phyloP scores from a whole-genome alignment of 305 asterid genomes.

The Lippia alba region DNA sequence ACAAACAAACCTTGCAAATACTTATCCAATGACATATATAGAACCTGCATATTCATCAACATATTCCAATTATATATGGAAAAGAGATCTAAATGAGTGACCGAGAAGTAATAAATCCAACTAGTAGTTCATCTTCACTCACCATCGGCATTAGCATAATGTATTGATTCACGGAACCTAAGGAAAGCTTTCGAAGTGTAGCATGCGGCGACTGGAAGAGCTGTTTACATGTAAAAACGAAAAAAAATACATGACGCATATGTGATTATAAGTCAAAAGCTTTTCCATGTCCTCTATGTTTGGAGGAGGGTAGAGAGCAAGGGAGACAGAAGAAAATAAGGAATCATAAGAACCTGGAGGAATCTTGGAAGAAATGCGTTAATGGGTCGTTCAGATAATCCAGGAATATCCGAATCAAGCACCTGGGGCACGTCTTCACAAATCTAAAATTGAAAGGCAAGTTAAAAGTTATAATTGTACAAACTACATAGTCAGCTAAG shows the following conservation, averaged over 20 bases:
- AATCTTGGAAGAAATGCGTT: constrained; percentile 87
- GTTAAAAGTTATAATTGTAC: constrained; percentile 16
- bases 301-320: constrained; percentile 15
- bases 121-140: constrained; percentile 38
- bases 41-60: constrained; percentile 54
- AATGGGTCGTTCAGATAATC: constrained; percentile 90
- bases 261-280: constrained; percentile 30
- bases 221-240: constrained; percentile 48
- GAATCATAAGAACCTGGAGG: constrained; percentile 62
- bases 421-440: constrained; percentile 94
- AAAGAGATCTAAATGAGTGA: constrained; percentile 15
- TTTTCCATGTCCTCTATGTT: neutral
- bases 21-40: constrained; percentile 81
- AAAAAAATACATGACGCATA: constrained; percentile 8
- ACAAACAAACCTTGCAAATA: constrained; percentile 91
- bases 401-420: constrained; percentile 87
- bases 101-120: constrained; percentile 14
- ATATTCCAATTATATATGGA: constrained; percentile 8
- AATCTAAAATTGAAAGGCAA: constrained; percentile 53
- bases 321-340: constrained; percentile 12
- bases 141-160: constrained; percentile 93
- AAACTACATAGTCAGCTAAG: neutral
- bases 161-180: constrained; percentile 88
- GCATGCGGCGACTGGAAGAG: constrained; percentile 85
- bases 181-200: constrained; percentile 73